phyloP scores from a whole-genome alignment of 495 filamentous ascomycete genomes.

The Aspergillus panamensis region DNA sequence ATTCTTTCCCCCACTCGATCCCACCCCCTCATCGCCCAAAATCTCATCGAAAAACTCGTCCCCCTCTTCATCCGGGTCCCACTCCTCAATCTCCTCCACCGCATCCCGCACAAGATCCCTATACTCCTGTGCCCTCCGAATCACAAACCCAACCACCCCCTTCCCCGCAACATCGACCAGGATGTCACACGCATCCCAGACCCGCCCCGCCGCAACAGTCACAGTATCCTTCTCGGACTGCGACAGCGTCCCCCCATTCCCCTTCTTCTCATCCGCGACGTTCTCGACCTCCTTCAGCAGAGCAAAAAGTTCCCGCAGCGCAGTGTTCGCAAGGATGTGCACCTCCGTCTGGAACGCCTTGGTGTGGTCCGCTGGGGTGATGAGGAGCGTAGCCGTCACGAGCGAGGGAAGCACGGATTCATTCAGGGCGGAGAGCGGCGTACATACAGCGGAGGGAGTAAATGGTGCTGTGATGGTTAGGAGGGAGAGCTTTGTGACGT shows the following conservation, averaged over 20 bases:
- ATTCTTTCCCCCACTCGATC: conserved; percentile 41
- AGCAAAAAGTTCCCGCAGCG: conserved; percentile 37
- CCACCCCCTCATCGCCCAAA: conserved; percentile 35
- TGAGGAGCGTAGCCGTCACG: conserved; percentile 63
- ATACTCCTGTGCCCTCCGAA: conserved; percentile 61
- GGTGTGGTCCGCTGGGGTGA: conserved; percentile 56
- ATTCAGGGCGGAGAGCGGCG: conserved; percentile 62
- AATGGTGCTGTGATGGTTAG: conserved; percentile 82
- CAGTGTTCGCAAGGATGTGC: conserved; percentile 26
- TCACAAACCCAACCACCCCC: conserved; percentile 61
- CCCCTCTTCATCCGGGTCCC: conserved; percentile 65
- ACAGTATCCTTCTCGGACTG: conserved; percentile 39
- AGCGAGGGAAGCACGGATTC: conserved; percentile 66
- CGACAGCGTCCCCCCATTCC: conserved; percentile 24
- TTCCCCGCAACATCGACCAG: conserved; percentile 56
- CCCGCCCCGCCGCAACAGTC: conserved; percentile 44
- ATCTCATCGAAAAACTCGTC: conserved; percentile 51
- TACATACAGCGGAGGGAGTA: conserved; percentile 67
- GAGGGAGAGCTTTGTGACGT: conserved; percentile 81
- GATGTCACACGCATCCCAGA: conserved; percentile 68
- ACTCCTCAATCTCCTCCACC: conserved; percentile 78
- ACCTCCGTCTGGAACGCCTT: conserved; percentile 54
- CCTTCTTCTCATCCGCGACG: conserved; percentile 28
- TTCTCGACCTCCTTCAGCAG: conserved; percentile 37
- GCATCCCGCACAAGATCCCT: conserved; percentile 74